phyloP scores from a whole-genome alignment of 1,284 basidiomycete genomes.

The Trametes polyzona region DNA sequence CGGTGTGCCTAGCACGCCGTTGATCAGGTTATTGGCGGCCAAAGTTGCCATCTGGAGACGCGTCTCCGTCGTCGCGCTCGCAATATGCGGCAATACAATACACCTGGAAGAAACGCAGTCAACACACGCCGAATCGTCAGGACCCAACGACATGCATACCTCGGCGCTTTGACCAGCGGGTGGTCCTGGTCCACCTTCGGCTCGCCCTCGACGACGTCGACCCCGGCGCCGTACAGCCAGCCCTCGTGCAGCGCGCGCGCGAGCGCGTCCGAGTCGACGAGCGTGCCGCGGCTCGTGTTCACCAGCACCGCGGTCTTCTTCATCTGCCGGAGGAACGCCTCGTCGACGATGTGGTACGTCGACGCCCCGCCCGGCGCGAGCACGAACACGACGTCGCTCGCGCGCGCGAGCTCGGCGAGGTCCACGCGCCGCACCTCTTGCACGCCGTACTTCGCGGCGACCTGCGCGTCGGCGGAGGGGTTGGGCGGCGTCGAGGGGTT shows the following conservation, averaged over 20 bases:
- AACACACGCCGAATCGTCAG: not conserved
- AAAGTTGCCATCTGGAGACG: constrained; percentile 81
- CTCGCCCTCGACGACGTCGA: constrained; percentile 95
- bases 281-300: constrained; percentile 79
- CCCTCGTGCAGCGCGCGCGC: constrained; percentile 76
- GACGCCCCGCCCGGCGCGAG: constrained; percentile 78
- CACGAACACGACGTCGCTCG: constrained; percentile 84
- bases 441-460: constrained; percentile 53
- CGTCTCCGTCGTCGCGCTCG: constrained; percentile 87
- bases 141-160: constrained; percentile 45
- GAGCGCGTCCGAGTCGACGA: constrained; percentile 90
- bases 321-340: constrained; percentile 80
- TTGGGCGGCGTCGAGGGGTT: constrained; percentile 52
- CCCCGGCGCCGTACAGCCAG: constrained; percentile 88
- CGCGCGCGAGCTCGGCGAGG: constrained; percentile 67
- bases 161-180: constrained; percentile 76
- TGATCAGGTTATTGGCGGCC: constrained; percentile 68
- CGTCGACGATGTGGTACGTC: constrained; percentile 78
- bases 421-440: constrained; percentile 61
- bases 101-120: constrained; percentile 51
- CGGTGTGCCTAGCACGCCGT: constrained; percentile 48
- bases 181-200: constrained; percentile 79
- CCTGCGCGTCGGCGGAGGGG: constrained; percentile 53
- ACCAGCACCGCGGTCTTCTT: constrained; percentile 82
- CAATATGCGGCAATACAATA: constrained; percentile 87